Evolutionary conservation across 495 filamentous ascomycete species (phyloP), one percentile per base, ranked within the genome.

Genomic region (Hypoxylon intermedium): DNA sequence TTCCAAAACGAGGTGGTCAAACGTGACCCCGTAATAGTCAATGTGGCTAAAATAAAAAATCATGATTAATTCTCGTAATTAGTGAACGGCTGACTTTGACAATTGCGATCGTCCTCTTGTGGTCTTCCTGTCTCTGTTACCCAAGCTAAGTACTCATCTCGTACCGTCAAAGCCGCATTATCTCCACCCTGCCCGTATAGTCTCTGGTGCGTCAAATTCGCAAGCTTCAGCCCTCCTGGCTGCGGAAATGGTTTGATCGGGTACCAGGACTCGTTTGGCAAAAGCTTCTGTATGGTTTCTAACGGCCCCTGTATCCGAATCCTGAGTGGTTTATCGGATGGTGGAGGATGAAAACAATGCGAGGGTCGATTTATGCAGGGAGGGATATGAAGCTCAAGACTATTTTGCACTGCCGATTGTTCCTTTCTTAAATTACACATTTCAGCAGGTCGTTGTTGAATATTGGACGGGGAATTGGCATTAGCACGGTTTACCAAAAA

Each of bases 251-350:
- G 30, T 36, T 21, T 28, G 30, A 67, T 33, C 3, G 30, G 36
- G 49, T 46, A 56, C 67, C 67, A 72, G n/a, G 30, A 16, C 5
- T 55, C 50, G 57, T 63, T 21, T 49, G 62, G 68, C n/a, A 69
- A 46, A 15, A 72, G 68, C 43, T 46, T 64, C 44, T 67, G 18
- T 45, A 72, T 53, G 28, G 61, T 53, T 33, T 60, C 16, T 7
- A 71, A 38, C 6, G 68, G 70, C 30, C 68, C 65, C 46, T 69
- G 58, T 20, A 72, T 71, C 60, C 67, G 56, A 24, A 71, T 65
- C 63, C 70, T 30, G 31, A 73, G 62, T 2, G 70, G 70, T 30
- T 58, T 36, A 9, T 65, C 52, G 2, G 44, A 43, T 15, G 55
- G 49, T 38, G 70, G 70, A 46, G 58, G 45, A 36, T 72, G 70